phyloP scores from a whole-genome alignment of 2,329 filamentous ascomycete genomes.

The Cytospora mali region DNA sequence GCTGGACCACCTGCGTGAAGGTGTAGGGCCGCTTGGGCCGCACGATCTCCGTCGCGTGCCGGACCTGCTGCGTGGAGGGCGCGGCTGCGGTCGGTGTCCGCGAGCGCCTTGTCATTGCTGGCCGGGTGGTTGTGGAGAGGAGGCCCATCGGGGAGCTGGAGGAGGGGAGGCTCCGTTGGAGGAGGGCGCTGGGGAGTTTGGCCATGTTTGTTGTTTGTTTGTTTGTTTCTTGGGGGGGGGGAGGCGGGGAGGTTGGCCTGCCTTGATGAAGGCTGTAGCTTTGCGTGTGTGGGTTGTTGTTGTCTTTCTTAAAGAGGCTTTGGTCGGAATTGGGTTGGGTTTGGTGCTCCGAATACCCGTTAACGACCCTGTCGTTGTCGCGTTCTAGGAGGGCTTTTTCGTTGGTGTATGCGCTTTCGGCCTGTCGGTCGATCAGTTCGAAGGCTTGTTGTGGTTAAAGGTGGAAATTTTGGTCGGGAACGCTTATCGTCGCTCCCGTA shows the following conservation, averaged over 20 bases:
- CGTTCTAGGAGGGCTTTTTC: neutral
- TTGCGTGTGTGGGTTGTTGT: no score
- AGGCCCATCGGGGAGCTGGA: slow-evolving; percentile 31
- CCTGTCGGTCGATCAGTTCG: neutral
- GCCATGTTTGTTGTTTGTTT: slow-evolving; percentile 33
- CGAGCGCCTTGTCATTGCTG: neutral
- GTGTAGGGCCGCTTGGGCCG: slow-evolving; percentile 92
- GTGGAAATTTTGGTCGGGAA: slow-evolving; percentile 24
- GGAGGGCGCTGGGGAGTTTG: slow-evolving; percentile 39
- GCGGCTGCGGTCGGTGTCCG: slow-evolving; percentile 30
- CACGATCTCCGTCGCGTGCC: slow-evolving; percentile 81
- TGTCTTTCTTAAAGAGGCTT: neutral
- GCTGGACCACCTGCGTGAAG: slow-evolving; percentile 94
- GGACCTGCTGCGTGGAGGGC: slow-evolving; percentile 56
- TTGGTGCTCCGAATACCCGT: neutral
- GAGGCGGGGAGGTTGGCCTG: neutral
- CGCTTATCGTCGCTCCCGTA: slow-evolving; percentile 26
- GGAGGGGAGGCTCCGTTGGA: slow-evolving; percentile 33
- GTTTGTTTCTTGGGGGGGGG: slow-evolving; percentile 24
- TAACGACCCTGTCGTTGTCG: neutral
- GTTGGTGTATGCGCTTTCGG: neutral
- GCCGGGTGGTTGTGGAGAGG: slow-evolving; percentile 21
- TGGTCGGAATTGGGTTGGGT: neutral
- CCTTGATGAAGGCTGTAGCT: neutral
- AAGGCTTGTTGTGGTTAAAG: neutral